Percentiles rank a stretch among this genome's conserved stretches.
These are phyloP conservation scores for Pichia terricola DNA, from an alignment of 1,139 yeast species.

Conservation along the genomic window DNA sequence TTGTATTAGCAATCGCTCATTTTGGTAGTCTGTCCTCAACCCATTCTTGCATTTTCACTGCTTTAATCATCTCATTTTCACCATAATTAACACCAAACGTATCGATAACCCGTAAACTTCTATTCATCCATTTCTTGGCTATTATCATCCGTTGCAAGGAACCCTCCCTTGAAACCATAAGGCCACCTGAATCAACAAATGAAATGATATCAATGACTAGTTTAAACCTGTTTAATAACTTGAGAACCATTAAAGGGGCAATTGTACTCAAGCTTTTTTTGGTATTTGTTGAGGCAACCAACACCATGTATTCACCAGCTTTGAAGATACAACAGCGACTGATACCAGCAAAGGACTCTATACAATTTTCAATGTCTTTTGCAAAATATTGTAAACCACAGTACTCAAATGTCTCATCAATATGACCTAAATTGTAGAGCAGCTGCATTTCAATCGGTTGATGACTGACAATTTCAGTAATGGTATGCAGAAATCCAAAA, in stretches of 20 bases:
- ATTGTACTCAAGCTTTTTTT: slow-evolving; percentile 48
- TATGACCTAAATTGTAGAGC: slow-evolving; percentile 73
- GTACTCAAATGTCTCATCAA: slow-evolving; percentile 84
- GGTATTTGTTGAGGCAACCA: slow-evolving; percentile 49
- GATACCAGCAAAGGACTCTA: slow-evolving; percentile 35
- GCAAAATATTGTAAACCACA: slow-evolving; percentile 91
- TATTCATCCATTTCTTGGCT: slow-evolving; percentile 43
- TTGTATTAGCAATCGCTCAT: no score
- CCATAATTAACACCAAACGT: slow-evolving; percentile 54
- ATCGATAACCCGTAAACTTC: slow-evolving; percentile 31
- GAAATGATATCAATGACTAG: slow-evolving; percentile 79
- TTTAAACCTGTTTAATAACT: slow-evolving; percentile 73
- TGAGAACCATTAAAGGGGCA: slow-evolving; percentile 75
- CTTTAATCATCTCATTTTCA: slow-evolving; percentile 40
- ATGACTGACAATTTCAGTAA: slow-evolving; percentile 28
- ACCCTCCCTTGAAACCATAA: slow-evolving; percentile 64
- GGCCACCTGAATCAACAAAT: slow-evolving; percentile 56
- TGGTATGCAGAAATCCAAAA: slow-evolving; percentile 77
- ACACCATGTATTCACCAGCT: slow-evolving; percentile 74
- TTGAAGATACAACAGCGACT: slow-evolving; percentile 42
- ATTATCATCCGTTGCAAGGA: slow-evolving; percentile 69
- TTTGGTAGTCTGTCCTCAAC: slow-evolving; percentile 6
- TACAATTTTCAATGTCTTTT: slow-evolving; percentile 67
- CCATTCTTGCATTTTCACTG: slow-evolving; percentile 15
- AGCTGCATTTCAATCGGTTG: slow-evolving; percentile 59